A percentile compares a stretch with the other conserved stretches of the same genome.
Conservation (phyloP, 1,284 basidiomycete species). For the Trametes hirsuta region DNA sequence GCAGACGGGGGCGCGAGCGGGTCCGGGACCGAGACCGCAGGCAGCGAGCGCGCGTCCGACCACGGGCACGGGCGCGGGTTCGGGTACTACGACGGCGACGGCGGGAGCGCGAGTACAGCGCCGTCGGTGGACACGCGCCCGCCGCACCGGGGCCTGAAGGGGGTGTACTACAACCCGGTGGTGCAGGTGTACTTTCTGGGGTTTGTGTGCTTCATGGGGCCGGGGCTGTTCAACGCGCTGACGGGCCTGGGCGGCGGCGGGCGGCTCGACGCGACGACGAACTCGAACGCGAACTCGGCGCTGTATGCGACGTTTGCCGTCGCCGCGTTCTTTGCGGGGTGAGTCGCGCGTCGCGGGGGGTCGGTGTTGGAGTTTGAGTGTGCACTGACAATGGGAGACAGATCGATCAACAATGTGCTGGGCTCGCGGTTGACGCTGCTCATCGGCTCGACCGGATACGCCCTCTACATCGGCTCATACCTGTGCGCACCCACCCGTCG, state of each 20-base stretch:
- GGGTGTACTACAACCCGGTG: constrained; percentile 42
- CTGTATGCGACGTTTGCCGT: constrained; percentile 73
- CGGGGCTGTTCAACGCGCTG: constrained; percentile 51
- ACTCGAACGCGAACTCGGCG: constrained; percentile 67
- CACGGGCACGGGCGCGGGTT: background rate
- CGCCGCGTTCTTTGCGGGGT: constrained; percentile 68
- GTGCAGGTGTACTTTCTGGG: constrained; percentile 60
- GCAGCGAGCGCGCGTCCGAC: background rate
- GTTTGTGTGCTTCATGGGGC: constrained; percentile 71
- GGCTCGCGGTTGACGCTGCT: constrained; percentile 75
- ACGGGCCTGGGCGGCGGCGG: constrained; percentile 76
- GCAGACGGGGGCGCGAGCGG: constrained; percentile 7
- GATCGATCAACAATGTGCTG: constrained; percentile 76
- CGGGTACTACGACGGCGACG: constrained; percentile 15
- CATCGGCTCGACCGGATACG: constrained; percentile 71
- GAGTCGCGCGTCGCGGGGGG: constrained; percentile 29
- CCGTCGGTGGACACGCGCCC: constrained; percentile 25
- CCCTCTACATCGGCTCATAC: constrained; percentile 75
- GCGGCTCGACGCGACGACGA: constrained; percentile 59
- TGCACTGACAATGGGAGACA: constrained; percentile 31
- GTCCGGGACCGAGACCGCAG: constrained; percentile 20
- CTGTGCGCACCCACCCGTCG: constrained; percentile 43
- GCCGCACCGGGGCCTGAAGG: constrained; percentile 37
- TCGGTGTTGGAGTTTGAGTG: background rate
- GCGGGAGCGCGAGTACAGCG: constrained; percentile 16